A percentile compares a stretch with the other conserved stretches of the same genome.
These are phyloP conservation scores for Picea mariana DNA, from an alignment of 83 land plant genomes.

Conservation along the genomic window DNA sequence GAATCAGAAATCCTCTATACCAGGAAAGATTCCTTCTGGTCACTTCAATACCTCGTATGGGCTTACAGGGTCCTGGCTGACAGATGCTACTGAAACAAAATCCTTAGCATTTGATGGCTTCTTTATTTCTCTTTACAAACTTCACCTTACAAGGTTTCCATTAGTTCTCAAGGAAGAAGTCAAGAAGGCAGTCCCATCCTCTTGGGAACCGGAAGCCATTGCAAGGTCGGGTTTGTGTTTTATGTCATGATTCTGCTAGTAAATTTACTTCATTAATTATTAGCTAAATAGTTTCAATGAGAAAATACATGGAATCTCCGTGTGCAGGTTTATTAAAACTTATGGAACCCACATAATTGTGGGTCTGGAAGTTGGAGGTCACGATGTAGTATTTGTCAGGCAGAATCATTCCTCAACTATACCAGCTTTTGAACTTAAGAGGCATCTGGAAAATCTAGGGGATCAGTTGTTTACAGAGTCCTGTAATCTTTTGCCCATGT, in stretches of 20 bases:
- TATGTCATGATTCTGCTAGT: neutral
- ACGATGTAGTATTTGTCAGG: conserved; percentile 65
- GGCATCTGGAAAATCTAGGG: conserved; percentile 58
- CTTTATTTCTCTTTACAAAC: conserved; percentile 64
- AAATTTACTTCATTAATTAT: neutral
- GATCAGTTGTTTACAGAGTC: conserved; percentile 68
- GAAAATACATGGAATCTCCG: neutral
- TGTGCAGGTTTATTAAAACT: conserved; percentile 68
- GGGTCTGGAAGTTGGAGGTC: conserved; percentile 73
- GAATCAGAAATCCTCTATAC: conserved; percentile 56
- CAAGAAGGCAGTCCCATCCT: conserved; percentile 61
- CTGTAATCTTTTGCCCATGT: conserved; percentile 33
- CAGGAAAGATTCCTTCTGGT: conserved; percentile 86
- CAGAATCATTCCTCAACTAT: conserved; percentile 68
- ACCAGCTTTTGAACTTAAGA: conserved; percentile 55
- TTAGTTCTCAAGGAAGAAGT: conserved; percentile 62
- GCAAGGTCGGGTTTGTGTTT: conserved; percentile 39
- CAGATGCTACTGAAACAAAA: conserved; percentile 72
- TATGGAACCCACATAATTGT: conserved; percentile 84
- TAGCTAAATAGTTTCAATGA: neutral
- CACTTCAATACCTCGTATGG: conserved; percentile 73
- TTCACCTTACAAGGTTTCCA: conserved; percentile 60
- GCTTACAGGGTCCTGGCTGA: conserved; percentile 69
- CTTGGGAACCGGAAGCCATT: conserved; percentile 60
- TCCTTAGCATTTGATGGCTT: conserved; percentile 76